Conservation (phyloP, 768 basidiomycete genomes). For the Tricholoma sp. region DNA sequence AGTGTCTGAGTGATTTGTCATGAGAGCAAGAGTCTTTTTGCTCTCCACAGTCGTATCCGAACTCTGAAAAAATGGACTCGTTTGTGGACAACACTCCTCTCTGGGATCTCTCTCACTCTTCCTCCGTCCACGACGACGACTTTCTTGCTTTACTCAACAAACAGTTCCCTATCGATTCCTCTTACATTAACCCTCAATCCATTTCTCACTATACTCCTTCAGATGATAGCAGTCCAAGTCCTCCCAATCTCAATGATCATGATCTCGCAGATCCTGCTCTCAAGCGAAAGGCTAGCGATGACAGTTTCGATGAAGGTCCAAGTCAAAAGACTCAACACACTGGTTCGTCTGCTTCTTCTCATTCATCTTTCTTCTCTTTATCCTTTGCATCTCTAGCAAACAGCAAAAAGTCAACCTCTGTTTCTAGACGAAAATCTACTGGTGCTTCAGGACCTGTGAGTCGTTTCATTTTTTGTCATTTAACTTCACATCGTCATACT, state of each 20-base stretch:
- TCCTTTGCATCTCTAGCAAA: conserved; percentile 3
- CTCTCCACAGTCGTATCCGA: background rate
- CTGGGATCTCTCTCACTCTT: conserved; percentile 64
- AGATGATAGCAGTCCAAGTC: conserved; percentile 78
- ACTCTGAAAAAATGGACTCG: conserved; percentile 40
- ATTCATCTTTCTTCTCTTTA: background rate
- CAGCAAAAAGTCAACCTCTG: conserved; percentile 18
- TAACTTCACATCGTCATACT: background rate
- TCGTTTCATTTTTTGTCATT: background rate
- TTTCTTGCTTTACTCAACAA: conserved; percentile 75
- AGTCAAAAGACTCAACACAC: conserved; percentile 64
- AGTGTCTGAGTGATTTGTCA: background rate
- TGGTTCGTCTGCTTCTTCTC: conserved; percentile 30
- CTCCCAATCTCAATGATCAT: conserved; percentile 45
- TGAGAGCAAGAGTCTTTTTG: background rate
- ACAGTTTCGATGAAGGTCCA: conserved; percentile 59
- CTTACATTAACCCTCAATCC: conserved; percentile 58
- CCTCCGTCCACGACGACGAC: conserved; percentile 64
- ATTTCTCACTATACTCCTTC: conserved; percentile 52
- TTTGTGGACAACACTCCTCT: conserved; percentile 43
- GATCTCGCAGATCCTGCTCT: conserved; percentile 44
- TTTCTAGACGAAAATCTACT: conserved; percentile 31
- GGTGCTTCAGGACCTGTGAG: conserved; percentile 25
- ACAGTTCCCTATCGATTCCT: conserved; percentile 49
- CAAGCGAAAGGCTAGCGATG: conserved; percentile 76